phyloP scores from a whole-genome alignment of 139 green algal species.

The Chlamydomonas incerta region DNA sequence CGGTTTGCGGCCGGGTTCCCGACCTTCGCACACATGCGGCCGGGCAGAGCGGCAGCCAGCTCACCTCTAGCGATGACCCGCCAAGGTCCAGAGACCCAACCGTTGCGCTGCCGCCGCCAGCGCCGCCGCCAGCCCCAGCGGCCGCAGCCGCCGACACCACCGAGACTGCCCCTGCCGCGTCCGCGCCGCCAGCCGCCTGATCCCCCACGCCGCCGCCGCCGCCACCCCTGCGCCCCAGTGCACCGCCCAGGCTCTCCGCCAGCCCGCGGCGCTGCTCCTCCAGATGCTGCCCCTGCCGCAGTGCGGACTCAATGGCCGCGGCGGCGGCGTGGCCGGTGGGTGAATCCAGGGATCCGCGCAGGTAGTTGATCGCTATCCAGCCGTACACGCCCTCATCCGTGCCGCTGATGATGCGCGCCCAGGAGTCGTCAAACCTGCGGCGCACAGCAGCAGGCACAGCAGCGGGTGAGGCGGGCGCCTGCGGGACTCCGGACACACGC shows the following conservation, averaged over 20 bases:
- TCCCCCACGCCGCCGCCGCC: no score
- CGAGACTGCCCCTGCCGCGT: neutral
- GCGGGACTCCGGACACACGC: neutral
- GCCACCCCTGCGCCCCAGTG: neutral
- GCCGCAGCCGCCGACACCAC: neutral
- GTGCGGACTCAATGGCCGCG: neutral
- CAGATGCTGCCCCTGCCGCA: no score
- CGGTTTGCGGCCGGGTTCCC: no score
- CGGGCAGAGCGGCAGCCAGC: no score
- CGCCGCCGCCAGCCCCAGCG: neutral
- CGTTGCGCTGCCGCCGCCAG: neutral
- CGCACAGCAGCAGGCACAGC: no score
- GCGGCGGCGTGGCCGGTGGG: neutral
- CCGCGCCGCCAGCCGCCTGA: neutral
- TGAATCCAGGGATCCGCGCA: conserved; percentile 50
- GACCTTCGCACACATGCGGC: no score
- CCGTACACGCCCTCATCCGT: conserved; percentile 88
- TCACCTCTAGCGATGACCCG: conserved; percentile 84
- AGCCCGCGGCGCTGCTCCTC: neutral
- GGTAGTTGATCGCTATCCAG: conserved; percentile 88
- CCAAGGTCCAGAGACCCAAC: conserved; percentile 82
- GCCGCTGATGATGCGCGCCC: conserved; percentile 84
- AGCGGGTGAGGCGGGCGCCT: no score
- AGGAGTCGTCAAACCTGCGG: conserved; percentile 75
- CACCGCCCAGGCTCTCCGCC: no score